Evolutionary conservation across 192 early-diverging fungal genomes (phyloP), one percentile per base, ranked within the genome.

Genomic region (Gonapodya prolifera): DNA sequence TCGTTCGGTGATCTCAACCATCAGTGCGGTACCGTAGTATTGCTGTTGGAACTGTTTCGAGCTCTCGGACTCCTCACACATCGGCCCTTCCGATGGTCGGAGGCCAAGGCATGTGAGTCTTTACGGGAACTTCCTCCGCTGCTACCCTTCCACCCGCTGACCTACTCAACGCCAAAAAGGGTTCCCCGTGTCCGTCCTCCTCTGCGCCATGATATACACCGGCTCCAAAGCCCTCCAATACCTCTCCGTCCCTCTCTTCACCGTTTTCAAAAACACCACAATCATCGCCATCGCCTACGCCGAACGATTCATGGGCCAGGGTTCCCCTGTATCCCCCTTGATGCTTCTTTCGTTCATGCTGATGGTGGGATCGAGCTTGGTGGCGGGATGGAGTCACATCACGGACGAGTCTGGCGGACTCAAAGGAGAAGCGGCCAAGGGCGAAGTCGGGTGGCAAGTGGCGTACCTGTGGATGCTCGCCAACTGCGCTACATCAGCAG

Each of bases 191-290:
- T 91, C 95, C 1, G 78, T 89, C 76, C 86, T 91, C 61, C 88
- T 97, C 35, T 94, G 94, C 1, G 86, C 90, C 35, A 99, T 99
- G 97, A 93, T 99, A 77, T 98, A 98, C 85, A 97, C 96, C 17
- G 97, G 96, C 71, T 93, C 93, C 74, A 97, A 97, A 82, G 91
- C 94, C 45, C 82, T 99, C 1, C 94, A 97, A 81, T 97, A 89
- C 83, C 87, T 99, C 35, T 88, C 92, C 75, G 95, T 99, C 75
- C 93, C 97, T 18, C 84, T 99, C 34, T 98, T 97, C 80, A 99
- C 97, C 33, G 91, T 99, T 77, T 99, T 98, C 86, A 99, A 99
- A 85, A 99, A 99, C 86, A 81, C 97, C 79, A 99, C 97, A 45
- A 99, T 99, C 80, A 96, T 99, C 81, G 83, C 95, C 30, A 96